Percentiles rank a stretch among this genome's conserved stretches.
phyloP scores from a whole-genome alignment of 1,284 basidiomycete species.

The Schizopora paradoxa region DNA sequence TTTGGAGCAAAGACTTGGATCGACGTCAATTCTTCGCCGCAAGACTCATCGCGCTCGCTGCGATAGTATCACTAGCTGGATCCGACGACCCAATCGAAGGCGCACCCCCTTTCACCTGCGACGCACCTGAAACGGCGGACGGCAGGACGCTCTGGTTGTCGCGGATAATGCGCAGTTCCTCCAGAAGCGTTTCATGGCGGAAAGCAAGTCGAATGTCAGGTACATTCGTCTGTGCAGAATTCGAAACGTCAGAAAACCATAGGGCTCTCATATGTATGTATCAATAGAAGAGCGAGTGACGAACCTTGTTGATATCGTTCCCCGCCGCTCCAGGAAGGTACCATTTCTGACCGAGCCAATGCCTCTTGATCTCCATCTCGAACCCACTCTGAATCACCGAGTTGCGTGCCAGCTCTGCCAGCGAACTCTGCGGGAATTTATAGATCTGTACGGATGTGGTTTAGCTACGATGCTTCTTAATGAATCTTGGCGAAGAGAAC shows the following conservation, averaged over 20 bases:
- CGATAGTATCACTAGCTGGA: constrained; percentile 14
- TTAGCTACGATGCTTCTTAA: no score
- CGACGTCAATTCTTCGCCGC: no score
- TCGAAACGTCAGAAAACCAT: constrained; percentile 2
- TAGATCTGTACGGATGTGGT: constrained; percentile 59
- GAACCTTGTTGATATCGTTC: constrained; percentile 88
- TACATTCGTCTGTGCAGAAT: constrained; percentile 78
- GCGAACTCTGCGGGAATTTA: constrained; percentile 80
- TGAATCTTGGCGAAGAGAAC: constrained; percentile 24
- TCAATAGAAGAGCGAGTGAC: constrained; percentile 17
- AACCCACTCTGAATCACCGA: constrained; percentile 96
- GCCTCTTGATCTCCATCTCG: constrained; percentile 97
- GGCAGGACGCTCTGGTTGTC: constrained; percentile 13
- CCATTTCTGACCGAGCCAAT: constrained; percentile 92
- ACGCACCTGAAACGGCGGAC: not conserved
- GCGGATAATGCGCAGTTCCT: constrained; percentile 75
- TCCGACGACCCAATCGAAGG: no score
- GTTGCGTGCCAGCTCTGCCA: constrained; percentile 91
- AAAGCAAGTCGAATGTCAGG: constrained; percentile 87
- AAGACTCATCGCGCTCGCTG: constrained; percentile 14
- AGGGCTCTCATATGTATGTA: constrained; percentile 19
- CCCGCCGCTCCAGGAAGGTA: constrained; percentile 84
- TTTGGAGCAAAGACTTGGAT: no score
- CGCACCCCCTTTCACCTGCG: no score
- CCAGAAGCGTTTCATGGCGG: constrained; percentile 83